Percentiles rank a stretch among this genome's conserved stretches.
phyloP scores from a whole-genome alignment of 1,284 basidiomycete species.

The Pholiota adiposa region DNA sequence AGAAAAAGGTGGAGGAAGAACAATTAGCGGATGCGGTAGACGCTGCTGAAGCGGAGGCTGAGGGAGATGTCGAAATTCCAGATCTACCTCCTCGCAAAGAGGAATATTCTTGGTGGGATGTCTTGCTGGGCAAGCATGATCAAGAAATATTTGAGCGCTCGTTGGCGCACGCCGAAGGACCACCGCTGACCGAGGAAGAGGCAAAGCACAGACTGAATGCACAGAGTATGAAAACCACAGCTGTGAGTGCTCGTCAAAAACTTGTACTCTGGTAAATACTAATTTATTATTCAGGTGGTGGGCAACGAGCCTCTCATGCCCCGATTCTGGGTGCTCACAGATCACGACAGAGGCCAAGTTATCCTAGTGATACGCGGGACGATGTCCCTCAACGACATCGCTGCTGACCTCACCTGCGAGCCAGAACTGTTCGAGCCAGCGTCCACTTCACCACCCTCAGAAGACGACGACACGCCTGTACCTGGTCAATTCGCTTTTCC shows the following conservation, averaged over 20 bases:
- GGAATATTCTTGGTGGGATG: conserved; percentile 79
- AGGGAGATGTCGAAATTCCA: conserved; percentile 37
- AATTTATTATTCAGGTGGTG: conserved; percentile 49
- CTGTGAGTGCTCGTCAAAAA: conserved; percentile 25
- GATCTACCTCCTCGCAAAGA: conserved; percentile 11
- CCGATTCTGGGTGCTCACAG: conserved; percentile 80
- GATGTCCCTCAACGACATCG: conserved; percentile 82
- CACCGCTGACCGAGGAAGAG: conserved; percentile 29
- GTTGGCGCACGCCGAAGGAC: conserved; percentile 46
- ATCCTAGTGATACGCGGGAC: conserved; percentile 81
- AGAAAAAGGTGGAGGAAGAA: conserved; percentile 57
- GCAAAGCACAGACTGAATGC: conserved; percentile 32
- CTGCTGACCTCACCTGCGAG: conserved; percentile 82
- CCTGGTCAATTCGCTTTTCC: conserved; percentile 38
- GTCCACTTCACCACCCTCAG: conserved; percentile 31
- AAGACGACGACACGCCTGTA: conserved; percentile 33
- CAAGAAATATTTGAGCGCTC: conserved; percentile 72
- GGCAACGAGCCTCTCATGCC: conserved; percentile 77
- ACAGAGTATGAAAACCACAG: conserved; percentile 46
- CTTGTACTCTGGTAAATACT: conserved; percentile 16
- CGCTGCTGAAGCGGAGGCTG: conserved; percentile 68
- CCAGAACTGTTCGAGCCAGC: conserved; percentile 68
- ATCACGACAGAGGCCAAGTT: conserved; percentile 71
- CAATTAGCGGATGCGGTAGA: conserved; percentile 67
- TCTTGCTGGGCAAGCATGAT: conserved; percentile 76